Evolutionary conservation across 2,329 filamentous ascomycete genomes (phyloP).

Genomic region (Claviceps monticola): DNA sequence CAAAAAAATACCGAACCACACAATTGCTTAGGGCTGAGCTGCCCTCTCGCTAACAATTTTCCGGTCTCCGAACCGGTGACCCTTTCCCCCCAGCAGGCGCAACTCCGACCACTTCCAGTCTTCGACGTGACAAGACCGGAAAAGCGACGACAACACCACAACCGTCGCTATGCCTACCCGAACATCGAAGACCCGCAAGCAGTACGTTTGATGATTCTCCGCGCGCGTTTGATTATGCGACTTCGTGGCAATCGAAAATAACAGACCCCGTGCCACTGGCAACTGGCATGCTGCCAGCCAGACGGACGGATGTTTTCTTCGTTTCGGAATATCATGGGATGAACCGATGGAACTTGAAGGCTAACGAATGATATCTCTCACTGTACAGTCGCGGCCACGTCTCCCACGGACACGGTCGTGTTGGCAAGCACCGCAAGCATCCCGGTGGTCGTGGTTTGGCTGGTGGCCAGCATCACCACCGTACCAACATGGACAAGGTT

Average conservation of each 20-base stretch:
- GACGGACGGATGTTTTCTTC: not conserved
- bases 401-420: constrained; percentile 92
- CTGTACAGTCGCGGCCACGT: constrained; percentile 79
- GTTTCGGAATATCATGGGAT: not conserved
- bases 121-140: constrained; percentile 22
- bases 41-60: constrained; percentile 28
- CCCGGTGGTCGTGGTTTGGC: constrained; percentile 74
- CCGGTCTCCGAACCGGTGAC: constrained; percentile 12
- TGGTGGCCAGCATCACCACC: constrained; percentile 91
- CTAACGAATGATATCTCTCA: not conserved
- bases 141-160: constrained; percentile 31
- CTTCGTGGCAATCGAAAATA: constrained; percentile 3
- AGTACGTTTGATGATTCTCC: constrained; percentile 37
- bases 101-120: constrained; percentile 23
- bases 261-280: constrained; percentile 3
- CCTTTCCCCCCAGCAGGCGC: constrained; percentile 18
- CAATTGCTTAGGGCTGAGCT: constrained; percentile 24
- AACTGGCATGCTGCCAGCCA: constrained; percentile 11
- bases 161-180: constrained; percentile 57
- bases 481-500: constrained; percentile 57
- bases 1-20: not conserved
- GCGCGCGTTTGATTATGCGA: not conserved
- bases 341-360: not conserved
- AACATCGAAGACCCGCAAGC: constrained; percentile 64
- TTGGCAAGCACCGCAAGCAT: constrained; percentile 97